phyloP scores from a whole-genome alignment of 148 eudicot genomes.

The Linanthus parryae region DNA sequence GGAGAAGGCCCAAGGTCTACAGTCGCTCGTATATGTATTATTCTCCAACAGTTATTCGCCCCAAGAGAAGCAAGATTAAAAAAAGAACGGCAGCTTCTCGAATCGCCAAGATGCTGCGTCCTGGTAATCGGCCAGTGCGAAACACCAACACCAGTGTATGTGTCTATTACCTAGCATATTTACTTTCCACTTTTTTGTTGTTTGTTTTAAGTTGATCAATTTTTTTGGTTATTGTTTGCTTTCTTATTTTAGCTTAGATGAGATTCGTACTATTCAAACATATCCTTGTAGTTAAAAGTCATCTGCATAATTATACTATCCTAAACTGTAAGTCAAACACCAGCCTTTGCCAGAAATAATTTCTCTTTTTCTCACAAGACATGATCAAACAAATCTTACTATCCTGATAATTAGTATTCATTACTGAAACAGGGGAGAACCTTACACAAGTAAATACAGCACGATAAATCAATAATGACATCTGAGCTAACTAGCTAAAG shows the following conservation, averaged over 20 bases:
- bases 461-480: no score
- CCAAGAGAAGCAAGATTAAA: constrained; percentile 55
- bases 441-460: no score
- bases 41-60: constrained; percentile 26
- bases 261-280: background rate
- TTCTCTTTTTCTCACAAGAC: no score
- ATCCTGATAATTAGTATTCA: no score
- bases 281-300: background rate
- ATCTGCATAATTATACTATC: background rate
- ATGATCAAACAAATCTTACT: no score
- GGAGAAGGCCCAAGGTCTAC: constrained; percentile 43
- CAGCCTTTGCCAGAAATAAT: no score
- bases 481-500: no score
- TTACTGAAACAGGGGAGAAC: no score
- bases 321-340: no score
- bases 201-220: background rate
- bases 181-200: background rate
- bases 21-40: constrained; percentile 33
- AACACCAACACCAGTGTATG: constrained; percentile 37
- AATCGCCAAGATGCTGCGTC: constrained; percentile 71
- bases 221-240: background rate
- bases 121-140: constrained; percentile 42
- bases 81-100: constrained; percentile 76
- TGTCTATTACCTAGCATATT: background rate
- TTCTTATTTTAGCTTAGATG: background rate